Conservation (phyloP, 768 basidiomycete species). For the Myochromella boudieri region DNA sequence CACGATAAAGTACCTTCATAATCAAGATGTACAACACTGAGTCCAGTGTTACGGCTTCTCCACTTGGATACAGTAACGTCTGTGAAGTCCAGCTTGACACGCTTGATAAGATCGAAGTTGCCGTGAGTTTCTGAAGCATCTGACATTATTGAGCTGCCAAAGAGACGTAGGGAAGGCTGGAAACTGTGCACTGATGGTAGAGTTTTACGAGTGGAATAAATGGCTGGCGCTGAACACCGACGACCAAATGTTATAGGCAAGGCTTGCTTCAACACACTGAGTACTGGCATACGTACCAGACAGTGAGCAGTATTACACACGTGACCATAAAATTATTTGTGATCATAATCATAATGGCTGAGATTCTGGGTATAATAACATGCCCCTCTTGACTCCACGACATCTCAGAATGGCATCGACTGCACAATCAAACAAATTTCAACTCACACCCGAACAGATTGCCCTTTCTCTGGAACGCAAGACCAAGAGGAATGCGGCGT, state of each 20-base stretch:
- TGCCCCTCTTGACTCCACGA: constrained; percentile 3
- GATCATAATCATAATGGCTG: too few relatives aligned
- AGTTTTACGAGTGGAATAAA: constrained; percentile 1
- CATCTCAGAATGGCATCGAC: constrained; percentile 12
- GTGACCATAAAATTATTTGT: constrained; percentile 10
- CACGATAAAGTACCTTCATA: constrained; percentile 66
- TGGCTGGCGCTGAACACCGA: constrained; percentile 3
- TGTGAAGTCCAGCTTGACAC: constrained; percentile 73
- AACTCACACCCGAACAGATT: constrained; percentile 52
- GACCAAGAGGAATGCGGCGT: constrained; percentile 31
- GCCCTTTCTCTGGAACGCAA: constrained; percentile 54
- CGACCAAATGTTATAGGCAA: constrained; percentile 11
- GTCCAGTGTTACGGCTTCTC: constrained; percentile 83
- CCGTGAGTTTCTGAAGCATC: constrained; percentile 47
- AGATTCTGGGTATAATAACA: too few relatives aligned
- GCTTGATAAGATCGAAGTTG: constrained; percentile 83
- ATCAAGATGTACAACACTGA: constrained; percentile 87
- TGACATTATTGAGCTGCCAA: constrained; percentile 27
- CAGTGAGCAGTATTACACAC: constrained; percentile 12
- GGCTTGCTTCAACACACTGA: constrained; percentile 13
- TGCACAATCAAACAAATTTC: constrained; percentile 15
- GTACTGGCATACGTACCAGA: constrained; percentile 13
- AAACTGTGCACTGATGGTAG: constrained; percentile 9
- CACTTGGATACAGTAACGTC: constrained; percentile 86
- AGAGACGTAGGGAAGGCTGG: constrained; percentile 7